Conservation (phyloP, 176 grass and related monocot species). For the Hordeum vulgare region MorexV3_pseudomolecules_assembly NC_058524.1:165481816-165482315, state of each 20-base stretch:
- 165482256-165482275: constrained; percentile 49
- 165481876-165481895: constrained; percentile 45
- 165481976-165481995: constrained; percentile 29
- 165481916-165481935: constrained; percentile 12
- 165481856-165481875: constrained; percentile 36
- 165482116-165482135: constrained; percentile 76
- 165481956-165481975: constrained; percentile 26
- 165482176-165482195: constrained; percentile 35
- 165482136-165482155: constrained; percentile 62
- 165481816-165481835: constrained; percentile 21
- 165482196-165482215: constrained; percentile 59
- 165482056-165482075: constrained; percentile 80
- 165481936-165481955: constrained; percentile 44
- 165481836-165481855: not conserved
- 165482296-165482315: constrained; percentile 47
- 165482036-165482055: constrained; percentile 50
- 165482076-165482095: constrained; percentile 49
- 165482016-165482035: constrained; percentile 57
- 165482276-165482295: constrained; percentile 73
- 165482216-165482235: constrained; percentile 65
- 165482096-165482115: constrained; percentile 75
- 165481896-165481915: not conserved
- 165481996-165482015: constrained; percentile 43
- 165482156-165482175: constrained; percentile 78
- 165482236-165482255: constrained; percentile 48